Evolutionary conservation across 805 yeast genomes (phyloP).

Genomic region (Zygotorulaspora florentina): DNA sequence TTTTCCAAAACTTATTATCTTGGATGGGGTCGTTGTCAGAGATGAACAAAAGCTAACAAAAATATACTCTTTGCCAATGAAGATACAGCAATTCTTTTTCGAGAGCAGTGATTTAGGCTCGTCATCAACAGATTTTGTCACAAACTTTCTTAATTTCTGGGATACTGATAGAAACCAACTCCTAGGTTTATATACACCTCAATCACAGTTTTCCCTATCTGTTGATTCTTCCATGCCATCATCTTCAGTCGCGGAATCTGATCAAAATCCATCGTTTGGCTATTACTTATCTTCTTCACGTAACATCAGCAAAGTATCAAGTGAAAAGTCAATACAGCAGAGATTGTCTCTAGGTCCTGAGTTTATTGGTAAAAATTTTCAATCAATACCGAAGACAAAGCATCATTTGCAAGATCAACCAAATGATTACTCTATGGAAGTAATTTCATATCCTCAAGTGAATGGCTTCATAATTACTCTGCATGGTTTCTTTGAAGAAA

Average conservation of each 20-base stretch:
- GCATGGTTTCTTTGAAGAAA: conserved; percentile 83
- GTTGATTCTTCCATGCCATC: conserved; percentile 68
- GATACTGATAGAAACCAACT: conserved; percentile 72
- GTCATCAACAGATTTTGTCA: conserved; percentile 69
- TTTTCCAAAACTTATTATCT: conserved; percentile 75
- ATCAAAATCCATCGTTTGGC: conserved; percentile 49
- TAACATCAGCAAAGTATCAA: conserved; percentile 61
- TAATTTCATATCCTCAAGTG: conserved; percentile 64
- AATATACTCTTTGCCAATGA: conserved; percentile 54
- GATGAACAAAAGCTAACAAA: conserved; percentile 58
- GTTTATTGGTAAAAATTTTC: conserved; percentile 56
- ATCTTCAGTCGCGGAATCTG: conserved; percentile 33
- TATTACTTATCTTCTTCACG: conserved; percentile 70
- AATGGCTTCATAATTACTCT: conserved; percentile 72
- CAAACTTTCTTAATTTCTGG: conserved; percentile 76
- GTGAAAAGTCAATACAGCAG: conserved; percentile 49
- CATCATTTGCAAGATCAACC: conserved; percentile 68
- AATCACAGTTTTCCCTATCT: conserved; percentile 80
- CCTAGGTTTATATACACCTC: conserved; percentile 67
- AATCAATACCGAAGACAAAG: conserved; percentile 68
- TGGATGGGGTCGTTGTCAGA: conserved; percentile 76
- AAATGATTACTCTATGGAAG: conserved; percentile 67
- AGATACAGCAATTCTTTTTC: conserved; percentile 65
- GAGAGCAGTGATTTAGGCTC: conserved; percentile 69
- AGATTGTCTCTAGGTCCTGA: conserved; percentile 68